These are phyloP conservation scores for Protomyces macrosporus DNA, from an alignment of 1,139 yeast species.

Conservation along the genomic window DNA sequence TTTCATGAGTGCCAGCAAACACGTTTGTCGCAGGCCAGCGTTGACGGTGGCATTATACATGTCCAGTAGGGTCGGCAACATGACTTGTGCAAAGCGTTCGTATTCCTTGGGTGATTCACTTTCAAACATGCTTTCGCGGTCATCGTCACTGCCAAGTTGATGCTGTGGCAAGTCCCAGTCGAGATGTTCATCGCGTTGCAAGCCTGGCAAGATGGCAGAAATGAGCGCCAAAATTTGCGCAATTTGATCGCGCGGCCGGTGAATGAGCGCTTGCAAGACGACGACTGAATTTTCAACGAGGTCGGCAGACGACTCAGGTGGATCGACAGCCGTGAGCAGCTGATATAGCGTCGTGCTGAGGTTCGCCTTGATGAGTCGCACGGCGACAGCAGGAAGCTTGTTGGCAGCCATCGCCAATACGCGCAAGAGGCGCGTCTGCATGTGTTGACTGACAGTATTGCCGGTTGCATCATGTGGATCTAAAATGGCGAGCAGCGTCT, in stretches of 20 bases:
- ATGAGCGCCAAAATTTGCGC: conserved; percentile 54
- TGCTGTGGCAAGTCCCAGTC: conserved; percentile 39
- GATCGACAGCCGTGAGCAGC: conserved; percentile 38
- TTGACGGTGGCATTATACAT: conserved; percentile 76
- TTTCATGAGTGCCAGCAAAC: conserved; percentile 54
- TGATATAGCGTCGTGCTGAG: conserved; percentile 38
- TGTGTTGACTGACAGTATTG: conserved; percentile 28
- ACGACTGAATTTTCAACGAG: conserved; percentile 37
- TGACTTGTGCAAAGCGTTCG: conserved; percentile 45
- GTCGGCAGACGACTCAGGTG: conserved; percentile 33
- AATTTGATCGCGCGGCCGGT: conserved; percentile 63
- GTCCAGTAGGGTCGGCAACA: conserved; percentile 59
- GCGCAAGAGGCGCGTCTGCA: conserved; percentile 35
- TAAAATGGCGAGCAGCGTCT: conserved; percentile 37
- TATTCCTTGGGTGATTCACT: conserved; percentile 35
- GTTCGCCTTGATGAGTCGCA: conserved; percentile 34
- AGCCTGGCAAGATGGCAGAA: conserved; percentile 47
- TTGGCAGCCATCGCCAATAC: conserved; percentile 46
- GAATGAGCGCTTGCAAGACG: conserved; percentile 66
- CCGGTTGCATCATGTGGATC: conserved; percentile 30
- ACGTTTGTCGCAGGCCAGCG: conserved; percentile 56
- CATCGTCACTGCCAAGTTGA: not conserved
- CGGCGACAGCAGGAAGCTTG: conserved; percentile 38
- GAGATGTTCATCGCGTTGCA: conserved; percentile 39
- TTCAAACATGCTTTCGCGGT: not conserved